These are phyloP conservation scores for Alternaria sp. DNA, from an alignment of 2,329 filamentous ascomycete genomes.

Conservation along the genomic window DNA sequence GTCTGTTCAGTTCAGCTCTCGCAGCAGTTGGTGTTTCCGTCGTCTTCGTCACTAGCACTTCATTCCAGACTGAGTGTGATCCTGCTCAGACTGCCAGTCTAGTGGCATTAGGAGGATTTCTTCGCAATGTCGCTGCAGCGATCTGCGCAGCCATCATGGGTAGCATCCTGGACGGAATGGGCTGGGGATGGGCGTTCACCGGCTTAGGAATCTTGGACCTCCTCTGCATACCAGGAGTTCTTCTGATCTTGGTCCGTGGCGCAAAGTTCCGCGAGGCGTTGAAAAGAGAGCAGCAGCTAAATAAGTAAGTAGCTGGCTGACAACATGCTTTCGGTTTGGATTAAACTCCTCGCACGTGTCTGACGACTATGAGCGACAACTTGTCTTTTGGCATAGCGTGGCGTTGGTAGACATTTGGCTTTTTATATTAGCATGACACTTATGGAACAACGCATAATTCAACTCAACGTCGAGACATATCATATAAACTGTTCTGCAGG, in stretches of 20 bases:
- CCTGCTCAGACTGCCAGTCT: constrained; percentile 52
- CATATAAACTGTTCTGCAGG: neutral
- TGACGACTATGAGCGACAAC: neutral
- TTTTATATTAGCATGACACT: neutral
- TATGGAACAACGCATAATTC: neutral
- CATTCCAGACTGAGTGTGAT: constrained; percentile 54
- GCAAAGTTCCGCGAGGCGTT: constrained; percentile 32
- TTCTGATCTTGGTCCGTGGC: constrained; percentile 33
- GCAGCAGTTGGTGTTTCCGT: constrained; percentile 44
- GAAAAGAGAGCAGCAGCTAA: constrained; percentile 25
- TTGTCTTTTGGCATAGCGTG: constrained; percentile 23
- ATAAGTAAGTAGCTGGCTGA: neutral
- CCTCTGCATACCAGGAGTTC: constrained; percentile 34
- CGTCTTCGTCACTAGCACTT: constrained; percentile 55
- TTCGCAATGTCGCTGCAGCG: constrained; percentile 53
- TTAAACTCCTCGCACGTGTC: neutral
- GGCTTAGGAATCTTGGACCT: constrained; percentile 49
- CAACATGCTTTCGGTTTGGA: neutral
- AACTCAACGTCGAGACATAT: neutral
- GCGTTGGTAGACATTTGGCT: constrained; percentile 11
- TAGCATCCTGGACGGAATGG: constrained; percentile 45
- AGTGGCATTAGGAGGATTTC: constrained; percentile 53
- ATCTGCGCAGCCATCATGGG: constrained; percentile 51
- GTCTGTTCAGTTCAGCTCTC: neutral
- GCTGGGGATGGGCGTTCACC: constrained; percentile 53